phyloP scores from a whole-genome alignment of 2,329 filamentous ascomycete species.

The Blastomyces emzantsi region DNA sequence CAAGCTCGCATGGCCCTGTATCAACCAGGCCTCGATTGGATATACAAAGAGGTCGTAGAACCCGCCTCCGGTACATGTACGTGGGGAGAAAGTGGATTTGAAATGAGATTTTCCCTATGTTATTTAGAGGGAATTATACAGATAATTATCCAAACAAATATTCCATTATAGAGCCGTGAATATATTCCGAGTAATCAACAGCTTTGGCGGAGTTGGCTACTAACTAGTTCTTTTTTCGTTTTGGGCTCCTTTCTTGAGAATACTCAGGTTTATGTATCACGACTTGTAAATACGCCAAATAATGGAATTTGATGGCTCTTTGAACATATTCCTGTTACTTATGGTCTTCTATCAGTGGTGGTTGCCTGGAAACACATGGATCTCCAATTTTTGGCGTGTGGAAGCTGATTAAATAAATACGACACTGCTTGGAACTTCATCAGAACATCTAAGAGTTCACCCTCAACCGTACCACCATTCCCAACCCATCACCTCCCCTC shows the following conservation, averaged over 20 bases:
- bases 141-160: neutral
- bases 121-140: neutral
- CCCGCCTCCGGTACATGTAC: neutral
- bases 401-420: neutral
- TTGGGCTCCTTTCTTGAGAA: neutral
- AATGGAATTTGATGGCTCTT: neutral
- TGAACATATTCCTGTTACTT: neutral
- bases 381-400: neutral
- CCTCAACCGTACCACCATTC: slow-evolving; percentile 15
- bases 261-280: neutral
- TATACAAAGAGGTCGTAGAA: neutral
- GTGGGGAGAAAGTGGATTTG: neutral
- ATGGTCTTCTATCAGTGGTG: neutral
- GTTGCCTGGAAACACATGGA: neutral
- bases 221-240: neutral
- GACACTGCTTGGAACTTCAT: neutral
- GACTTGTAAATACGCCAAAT: neutral
- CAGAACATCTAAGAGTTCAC: neutral
- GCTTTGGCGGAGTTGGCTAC: neutral
- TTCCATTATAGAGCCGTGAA: too few relatives aligned
- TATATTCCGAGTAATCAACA: neutral
- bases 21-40: neutral
- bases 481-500: slow-evolving; percentile 12
- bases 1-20: neutral
- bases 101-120: neutral